These are phyloP conservation scores for Lactifluus subvellereus DNA, from an alignment of 768 basidiomycete genomes.

Conservation along the genomic window DNA sequence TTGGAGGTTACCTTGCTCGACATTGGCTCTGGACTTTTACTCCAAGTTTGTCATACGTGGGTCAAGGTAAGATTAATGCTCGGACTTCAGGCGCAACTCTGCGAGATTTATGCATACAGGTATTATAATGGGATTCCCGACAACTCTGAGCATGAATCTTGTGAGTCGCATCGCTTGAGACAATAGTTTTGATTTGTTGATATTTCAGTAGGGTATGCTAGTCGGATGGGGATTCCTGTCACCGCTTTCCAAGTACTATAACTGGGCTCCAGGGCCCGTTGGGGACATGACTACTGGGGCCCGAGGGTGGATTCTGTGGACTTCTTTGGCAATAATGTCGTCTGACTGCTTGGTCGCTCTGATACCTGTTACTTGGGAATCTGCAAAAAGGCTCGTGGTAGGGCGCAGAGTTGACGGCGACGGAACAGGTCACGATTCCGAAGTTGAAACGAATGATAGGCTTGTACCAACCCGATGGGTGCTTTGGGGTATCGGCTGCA, in stretches of 20 bases:
- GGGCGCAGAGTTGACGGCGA: constrained; percentile 17
- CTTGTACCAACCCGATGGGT: constrained; percentile 84
- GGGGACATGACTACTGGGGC: constrained; percentile 82
- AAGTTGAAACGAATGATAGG: constrained; percentile 70
- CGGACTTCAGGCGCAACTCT: background rate
- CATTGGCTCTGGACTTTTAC: constrained; percentile 94
- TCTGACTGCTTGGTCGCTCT: constrained; percentile 86
- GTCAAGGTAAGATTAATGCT: constrained; percentile 55
- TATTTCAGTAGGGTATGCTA: constrained; percentile 72
- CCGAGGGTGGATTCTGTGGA: constrained; percentile 98
- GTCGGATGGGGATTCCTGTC: constrained; percentile 94
- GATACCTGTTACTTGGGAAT: constrained; percentile 62
- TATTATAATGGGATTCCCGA: constrained; percentile 97
- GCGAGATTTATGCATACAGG: constrained; percentile 38
- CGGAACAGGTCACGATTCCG: constrained; percentile 44
- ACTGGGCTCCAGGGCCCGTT: constrained; percentile 94
- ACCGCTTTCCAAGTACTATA: constrained; percentile 70
- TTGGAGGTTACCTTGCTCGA: constrained; percentile 75
- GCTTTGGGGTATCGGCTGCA: constrained; percentile 52
- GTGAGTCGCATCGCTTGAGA: constrained; percentile 37
- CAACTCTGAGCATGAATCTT: constrained; percentile 88
- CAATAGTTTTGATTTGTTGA: constrained; percentile 8
- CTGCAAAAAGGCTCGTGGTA: constrained; percentile 33
- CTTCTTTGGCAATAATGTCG: constrained; percentile 92
- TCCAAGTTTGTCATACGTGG: constrained; percentile 86